Conservation (phyloP, 2,329 filamentous ascomycete genomes). For the Ascochyta viciae-villosae region DNA sequence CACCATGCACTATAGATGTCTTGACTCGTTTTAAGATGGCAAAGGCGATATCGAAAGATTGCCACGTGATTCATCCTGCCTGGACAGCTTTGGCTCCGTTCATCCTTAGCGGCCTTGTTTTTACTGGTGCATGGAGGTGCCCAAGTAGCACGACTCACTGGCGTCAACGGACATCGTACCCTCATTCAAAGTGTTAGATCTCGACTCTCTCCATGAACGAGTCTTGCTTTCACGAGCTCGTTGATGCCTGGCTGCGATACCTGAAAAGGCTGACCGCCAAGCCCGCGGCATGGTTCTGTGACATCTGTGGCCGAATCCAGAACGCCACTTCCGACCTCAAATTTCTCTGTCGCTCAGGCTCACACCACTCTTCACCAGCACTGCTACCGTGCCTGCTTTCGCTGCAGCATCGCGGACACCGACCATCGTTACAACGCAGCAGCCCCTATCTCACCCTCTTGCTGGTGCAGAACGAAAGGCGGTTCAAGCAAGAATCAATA, state of each 20-base stretch:
- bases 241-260: conserved; percentile 6
- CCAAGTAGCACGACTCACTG: neutral
- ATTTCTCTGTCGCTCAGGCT: conserved; percentile 5
- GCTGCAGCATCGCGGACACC: neutral
- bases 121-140: neutral
- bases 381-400: neutral
- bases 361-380: neutral
- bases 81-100: neutral
- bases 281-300: conserved; percentile 4
- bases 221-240: neutral
- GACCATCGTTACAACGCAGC: neutral
- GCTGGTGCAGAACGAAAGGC: neutral
- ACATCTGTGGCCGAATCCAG: neutral
- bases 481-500: conserved; percentile 1
- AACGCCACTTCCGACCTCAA: conserved; percentile 17
- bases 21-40: too few species aligned
- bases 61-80: neutral
- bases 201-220: neutral
- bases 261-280: conserved; percentile 3
- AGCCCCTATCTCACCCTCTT: neutral
- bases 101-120: too few species aligned
- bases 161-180: neutral
- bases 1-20: too few species aligned
- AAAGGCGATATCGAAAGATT: too few species aligned
- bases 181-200: neutral